Percentiles rank a stretch among this genome's conserved stretches.
phyloP scores from a whole-genome alignment of 768 basidiomycete species.

The Hebeloma cylindrosporum region DNA sequence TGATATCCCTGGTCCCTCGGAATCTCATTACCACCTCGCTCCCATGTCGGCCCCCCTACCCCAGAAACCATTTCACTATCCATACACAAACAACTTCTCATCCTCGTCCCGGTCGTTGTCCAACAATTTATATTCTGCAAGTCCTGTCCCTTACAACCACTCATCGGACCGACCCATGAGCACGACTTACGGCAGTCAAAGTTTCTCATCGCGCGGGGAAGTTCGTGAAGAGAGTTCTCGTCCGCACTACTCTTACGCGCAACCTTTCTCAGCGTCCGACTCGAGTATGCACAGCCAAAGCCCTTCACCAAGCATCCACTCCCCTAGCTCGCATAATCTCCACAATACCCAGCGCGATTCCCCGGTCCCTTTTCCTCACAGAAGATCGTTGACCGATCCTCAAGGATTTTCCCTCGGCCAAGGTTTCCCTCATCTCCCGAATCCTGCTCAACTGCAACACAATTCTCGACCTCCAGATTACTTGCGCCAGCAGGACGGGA shows the following conservation, averaged over 20 bases:
- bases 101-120: slow-evolving; percentile 46
- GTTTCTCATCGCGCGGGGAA: slow-evolving; percentile 46
- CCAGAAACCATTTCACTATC: slow-evolving; percentile 46
- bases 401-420: slow-evolving; percentile 50
- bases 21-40: slow-evolving; percentile 45
- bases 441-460: slow-evolving; percentile 41
- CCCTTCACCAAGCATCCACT: slow-evolving; percentile 41
- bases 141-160: slow-evolving; percentile 45
- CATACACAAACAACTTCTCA: slow-evolving; percentile 41
- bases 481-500: slow-evolving; percentile 36
- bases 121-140: slow-evolving; percentile 39
- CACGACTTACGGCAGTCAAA: slow-evolving; percentile 46
- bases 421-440: slow-evolving; percentile 49
- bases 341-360: slow-evolving; percentile 44
- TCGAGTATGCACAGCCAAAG: slow-evolving; percentile 33
- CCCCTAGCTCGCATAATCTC: slow-evolving; percentile 34
- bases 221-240: slow-evolving; percentile 39
- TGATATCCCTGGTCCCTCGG: slow-evolving; percentile 39
- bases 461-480: slow-evolving; percentile 46
- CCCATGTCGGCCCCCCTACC: slow-evolving; percentile 49
- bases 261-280: slow-evolving; percentile 46
- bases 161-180: slow-evolving; percentile 51
- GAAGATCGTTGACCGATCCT: slow-evolving; percentile 59
- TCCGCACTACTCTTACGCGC: slow-evolving; percentile 55
- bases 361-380: slow-evolving; percentile 50